Conservation (phyloP, 768 basidiomycete species). For the Boletus rex-veris region DNA sequence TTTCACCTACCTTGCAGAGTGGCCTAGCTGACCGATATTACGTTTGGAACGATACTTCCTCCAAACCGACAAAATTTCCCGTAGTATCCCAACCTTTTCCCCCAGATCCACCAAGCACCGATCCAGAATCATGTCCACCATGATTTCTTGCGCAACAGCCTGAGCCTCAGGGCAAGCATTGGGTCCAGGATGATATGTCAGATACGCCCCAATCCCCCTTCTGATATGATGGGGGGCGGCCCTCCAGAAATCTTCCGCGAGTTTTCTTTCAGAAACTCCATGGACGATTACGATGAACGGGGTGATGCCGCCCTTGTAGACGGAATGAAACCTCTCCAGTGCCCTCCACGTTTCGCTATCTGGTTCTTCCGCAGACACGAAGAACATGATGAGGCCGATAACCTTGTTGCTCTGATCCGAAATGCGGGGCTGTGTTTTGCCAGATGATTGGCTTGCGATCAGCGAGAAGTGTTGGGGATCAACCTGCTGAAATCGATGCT, state of each 20-base stretch:
- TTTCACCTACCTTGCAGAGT: background rate
- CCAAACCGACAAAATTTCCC: constrained; percentile 16
- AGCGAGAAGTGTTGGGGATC: constrained; percentile 6
- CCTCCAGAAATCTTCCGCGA: constrained; percentile 12
- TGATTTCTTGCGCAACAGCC: constrained; percentile 5
- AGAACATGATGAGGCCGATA: constrained; percentile 15
- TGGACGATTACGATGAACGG: constrained; percentile 19
- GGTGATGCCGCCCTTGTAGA: constrained; percentile 12
- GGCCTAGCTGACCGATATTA: background rate
- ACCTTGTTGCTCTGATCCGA: constrained; percentile 1
- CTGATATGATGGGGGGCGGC: constrained; percentile 8
- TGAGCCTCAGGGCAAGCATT: constrained; percentile 4
- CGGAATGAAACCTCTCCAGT: constrained; percentile 12
- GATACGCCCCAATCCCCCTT: constrained; percentile 4
- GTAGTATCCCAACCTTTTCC: constrained; percentile 14
- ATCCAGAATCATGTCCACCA: constrained; percentile 13
- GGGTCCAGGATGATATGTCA: constrained; percentile 14
- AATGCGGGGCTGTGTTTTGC: background rate
- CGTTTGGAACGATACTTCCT: constrained; percentile 18
- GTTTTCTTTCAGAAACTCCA: constrained; percentile 1
- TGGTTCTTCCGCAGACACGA: constrained; percentile 4
- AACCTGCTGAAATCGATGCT: constrained; percentile 16
- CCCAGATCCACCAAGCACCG: constrained; percentile 15
- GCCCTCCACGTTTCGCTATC: constrained; percentile 11
- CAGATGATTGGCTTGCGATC: background rate